Evolutionary conservation across 1,139 yeast genomes (phyloP).

Genomic region (Suhomyces bokatorum): DNA sequence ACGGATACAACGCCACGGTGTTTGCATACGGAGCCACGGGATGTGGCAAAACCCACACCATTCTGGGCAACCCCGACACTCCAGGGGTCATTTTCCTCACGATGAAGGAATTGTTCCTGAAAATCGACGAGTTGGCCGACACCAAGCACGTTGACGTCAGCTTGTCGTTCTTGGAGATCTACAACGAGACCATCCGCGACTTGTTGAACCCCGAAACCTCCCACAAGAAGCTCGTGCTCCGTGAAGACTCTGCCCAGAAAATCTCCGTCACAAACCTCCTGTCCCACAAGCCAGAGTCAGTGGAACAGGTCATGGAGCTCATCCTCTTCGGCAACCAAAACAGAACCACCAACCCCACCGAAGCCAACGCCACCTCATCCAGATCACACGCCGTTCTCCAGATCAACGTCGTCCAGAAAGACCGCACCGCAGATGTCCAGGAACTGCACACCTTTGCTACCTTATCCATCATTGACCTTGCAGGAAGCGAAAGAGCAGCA

Average conservation of each 20-base stretch:
- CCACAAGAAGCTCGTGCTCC: constrained; percentile 49
- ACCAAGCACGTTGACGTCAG: constrained; percentile 60
- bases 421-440: constrained; percentile 60
- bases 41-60: constrained; percentile 95
- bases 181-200: constrained; percentile 86
- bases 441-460: constrained; percentile 78
- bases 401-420: constrained; percentile 65
- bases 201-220: constrained; percentile 59
- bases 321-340: constrained; percentile 70
- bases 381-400: constrained; percentile 93
- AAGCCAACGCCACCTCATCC: constrained; percentile 86
- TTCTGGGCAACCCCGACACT: constrained; percentile 67
- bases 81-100: constrained; percentile 86
- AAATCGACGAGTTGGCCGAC: constrained; percentile 56
- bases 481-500: constrained; percentile 94
- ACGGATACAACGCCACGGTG: constrained; percentile 86
- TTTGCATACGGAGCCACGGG: constrained; percentile 99
- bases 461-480: constrained; percentile 82
- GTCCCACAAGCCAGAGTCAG: constrained; percentile 59
- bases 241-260: constrained; percentile 70
- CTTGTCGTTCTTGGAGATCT: constrained; percentile 79
- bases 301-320: constrained; percentile 80
- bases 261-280: constrained; percentile 77
- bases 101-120: constrained; percentile 69
- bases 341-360: constrained; percentile 84